Conservation (phyloP, 805 yeast species). For the Candida orba region DNA sequence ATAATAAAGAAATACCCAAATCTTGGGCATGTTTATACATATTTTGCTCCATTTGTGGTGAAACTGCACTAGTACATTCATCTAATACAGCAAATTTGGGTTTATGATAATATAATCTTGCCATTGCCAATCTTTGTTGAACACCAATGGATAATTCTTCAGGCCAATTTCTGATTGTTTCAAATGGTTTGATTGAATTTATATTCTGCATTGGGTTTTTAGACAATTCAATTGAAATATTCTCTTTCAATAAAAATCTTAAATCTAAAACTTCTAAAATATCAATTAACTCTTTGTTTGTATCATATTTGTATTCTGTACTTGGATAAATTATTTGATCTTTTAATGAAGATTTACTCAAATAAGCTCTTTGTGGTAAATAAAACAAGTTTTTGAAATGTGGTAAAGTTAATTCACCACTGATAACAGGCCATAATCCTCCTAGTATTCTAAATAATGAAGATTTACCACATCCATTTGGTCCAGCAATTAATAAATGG, state of each 20-base stretch:
- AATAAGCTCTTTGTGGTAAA: constrained; percentile 87
- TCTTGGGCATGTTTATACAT: constrained; percentile 81
- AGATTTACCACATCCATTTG: constrained; percentile 94
- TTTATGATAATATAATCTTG: constrained; percentile 80
- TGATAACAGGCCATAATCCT: constrained; percentile 83
- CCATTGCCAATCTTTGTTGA: constrained; percentile 90
- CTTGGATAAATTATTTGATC: constrained; percentile 91
- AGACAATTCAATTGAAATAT: constrained; percentile 30
- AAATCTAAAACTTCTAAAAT: constrained; percentile 53
- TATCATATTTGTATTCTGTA: constrained; percentile 43
- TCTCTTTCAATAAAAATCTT: constrained; percentile 46
- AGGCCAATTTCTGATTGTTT: constrained; percentile 72
- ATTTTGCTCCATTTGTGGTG: constrained; percentile 83
- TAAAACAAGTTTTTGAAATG: constrained; percentile 65
- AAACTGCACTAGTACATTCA: constrained; percentile 92
- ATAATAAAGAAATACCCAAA: constrained; percentile 71
- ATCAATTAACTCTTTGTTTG: constrained; percentile 42
- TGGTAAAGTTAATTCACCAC: constrained; percentile 55
- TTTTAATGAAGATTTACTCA: constrained; percentile 55
- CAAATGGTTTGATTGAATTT: constrained; percentile 43
- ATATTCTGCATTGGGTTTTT: constrained; percentile 24
- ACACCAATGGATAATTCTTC: constrained; percentile 87
- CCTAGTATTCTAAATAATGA: constrained; percentile 86
- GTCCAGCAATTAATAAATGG: constrained; percentile 85
- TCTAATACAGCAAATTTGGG: constrained; percentile 94